Evolutionary conservation across 176 grass and related monocot genomes (phyloP), one percentile per base, ranked within the genome.

Genomic region (Hsuehochloa calcarea): DNA sequence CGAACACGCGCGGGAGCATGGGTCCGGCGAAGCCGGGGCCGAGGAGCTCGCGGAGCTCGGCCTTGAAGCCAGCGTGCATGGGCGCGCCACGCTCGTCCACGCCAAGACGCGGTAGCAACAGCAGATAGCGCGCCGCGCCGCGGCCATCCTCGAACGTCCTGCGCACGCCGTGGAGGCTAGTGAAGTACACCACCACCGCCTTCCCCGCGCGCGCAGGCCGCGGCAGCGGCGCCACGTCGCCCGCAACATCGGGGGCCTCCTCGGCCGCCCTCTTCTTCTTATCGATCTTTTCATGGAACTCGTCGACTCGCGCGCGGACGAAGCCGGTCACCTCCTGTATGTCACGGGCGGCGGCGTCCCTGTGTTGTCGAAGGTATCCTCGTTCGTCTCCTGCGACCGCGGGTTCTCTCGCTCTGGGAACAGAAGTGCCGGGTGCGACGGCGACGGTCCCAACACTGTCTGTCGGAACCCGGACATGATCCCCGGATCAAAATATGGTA

Each of bases 31-130:
- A 14, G 26, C 0, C 68, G 72, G 0, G 35, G 74, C 31, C 81
- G 34, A 90, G 76, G 34, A 86, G 84, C 59, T 5, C 65, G 10
- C 77, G 78, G 29, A 97, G 86, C 74, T 97, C 95, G 15, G 87
- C 72, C 85, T 81, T 89, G 90, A 94, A 94, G 45, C 84, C 77
- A 29, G 84, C 88, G 77, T 97, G 95, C 90, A 97, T 92, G 38
- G 95, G 89, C 47, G 94, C 90, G 85, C 94, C 95, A 83, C 95
- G 88, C 86, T 97, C 95, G 78, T 94, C 92, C 13, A 97, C 29
- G 70, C 87, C n/a, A n/a, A n/a, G 86, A 88, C 88, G 49, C 87
- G 78, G 68, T 90, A 93, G 81, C 80, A 81, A n/a, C 80, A n/a
- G 89, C 13, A 98, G 80, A 98, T 98, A 81, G 89, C 34, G 62